phyloP scores from a whole-genome alignment of 1,139 yeast genomes.

The Magnusiomyces ingens region DNA sequence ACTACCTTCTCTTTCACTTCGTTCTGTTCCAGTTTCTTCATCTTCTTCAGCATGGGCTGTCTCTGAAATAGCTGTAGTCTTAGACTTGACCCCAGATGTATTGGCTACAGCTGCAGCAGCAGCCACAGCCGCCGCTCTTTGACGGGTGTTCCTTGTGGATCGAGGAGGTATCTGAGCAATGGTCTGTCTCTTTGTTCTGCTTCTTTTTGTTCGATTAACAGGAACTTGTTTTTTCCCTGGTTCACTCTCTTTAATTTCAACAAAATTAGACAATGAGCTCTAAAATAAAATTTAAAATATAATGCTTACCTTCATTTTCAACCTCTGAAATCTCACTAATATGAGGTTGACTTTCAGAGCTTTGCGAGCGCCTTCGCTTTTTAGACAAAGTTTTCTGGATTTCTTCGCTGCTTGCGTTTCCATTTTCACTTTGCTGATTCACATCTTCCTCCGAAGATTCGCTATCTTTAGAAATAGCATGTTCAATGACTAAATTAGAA shows the following conservation, averaged over 20 bases:
- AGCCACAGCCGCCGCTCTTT: conserved; percentile 13
- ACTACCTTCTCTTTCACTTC: conserved; percentile 16
- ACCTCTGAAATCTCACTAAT: conserved; percentile 7
- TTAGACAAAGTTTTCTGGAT: conserved; percentile 9
- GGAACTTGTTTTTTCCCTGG: conserved; percentile 7
- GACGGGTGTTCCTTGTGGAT: conserved; percentile 11
- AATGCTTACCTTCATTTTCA: conserved; percentile 10
- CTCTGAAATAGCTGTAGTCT: not conserved
- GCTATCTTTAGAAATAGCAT: conserved; percentile 30
- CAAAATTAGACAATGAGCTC: not conserved
- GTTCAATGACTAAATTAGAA: conserved; percentile 38
- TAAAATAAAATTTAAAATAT: not conserved
- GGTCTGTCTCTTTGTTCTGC: conserved; percentile 14
- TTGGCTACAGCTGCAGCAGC: conserved; percentile 12
- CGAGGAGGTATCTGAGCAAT: conserved; percentile 6
- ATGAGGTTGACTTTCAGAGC: conserved; percentile 5
- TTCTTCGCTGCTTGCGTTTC: conserved; percentile 18
- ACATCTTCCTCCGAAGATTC: conserved; percentile 14
- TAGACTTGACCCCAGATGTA: not conserved
- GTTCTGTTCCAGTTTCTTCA: conserved; percentile 14
- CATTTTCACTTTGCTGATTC: conserved; percentile 19
- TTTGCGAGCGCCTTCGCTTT: conserved; percentile 8
- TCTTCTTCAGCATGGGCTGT: conserved; percentile 10
- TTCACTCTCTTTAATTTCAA: conserved; percentile 9
- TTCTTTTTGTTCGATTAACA: conserved; percentile 11